Base-by-base conservation (phyloP, 495 filamentous ascomycete genomes). In the Penicillium coffeae region DNA sequence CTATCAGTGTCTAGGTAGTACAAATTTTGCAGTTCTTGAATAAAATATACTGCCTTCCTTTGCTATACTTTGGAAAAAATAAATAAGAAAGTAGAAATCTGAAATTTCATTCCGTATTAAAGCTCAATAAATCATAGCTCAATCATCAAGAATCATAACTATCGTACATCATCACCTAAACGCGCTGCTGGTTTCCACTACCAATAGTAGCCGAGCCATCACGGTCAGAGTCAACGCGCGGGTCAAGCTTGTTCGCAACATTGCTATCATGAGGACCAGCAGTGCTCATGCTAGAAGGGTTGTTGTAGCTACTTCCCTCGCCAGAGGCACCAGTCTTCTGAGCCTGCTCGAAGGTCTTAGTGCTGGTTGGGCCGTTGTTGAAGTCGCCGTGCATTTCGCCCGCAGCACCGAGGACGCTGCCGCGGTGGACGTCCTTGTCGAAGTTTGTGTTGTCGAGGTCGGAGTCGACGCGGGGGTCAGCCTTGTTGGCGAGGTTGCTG, bases 231-330 rank as follows among this genome's bases (percentile, higher is more conserved):
- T 65, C 54, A 9, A 64, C 66, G 10, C 64, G 64, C 8, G 66
- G 66, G 54, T 80, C 77, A 41, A 55, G 51, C 56, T 80, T 80
- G 66, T 85, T 85, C 42, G 74, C 65, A 13, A 82, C 20, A 53
- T 75, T 70, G 42, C 72, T 79, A 42, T 55, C 55, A 65, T 71
- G 73, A 4, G 68, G 75, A 45, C 55, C 55, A 18, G 44, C 50
- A 35, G 50, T 54, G 15, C 19, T 42, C 19, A 42, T 35, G 16
- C 47, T 54, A 18, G 13, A n/a, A 37, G 35, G 12, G 35, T 37
- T 37, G 37, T 66, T 76, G 42, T 56, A 58, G 48, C 42, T 54
- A 50, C 50, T 51, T 34, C 42, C 48, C 35, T 41, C 37, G 27
- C 47, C 42, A 8, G 46, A 4, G 5, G 19, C 9, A 41, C 42